These are phyloP conservation scores for Pulveroboletus sp. DNA, from an alignment of 768 basidiomycete species.

Conservation along the genomic window DNA sequence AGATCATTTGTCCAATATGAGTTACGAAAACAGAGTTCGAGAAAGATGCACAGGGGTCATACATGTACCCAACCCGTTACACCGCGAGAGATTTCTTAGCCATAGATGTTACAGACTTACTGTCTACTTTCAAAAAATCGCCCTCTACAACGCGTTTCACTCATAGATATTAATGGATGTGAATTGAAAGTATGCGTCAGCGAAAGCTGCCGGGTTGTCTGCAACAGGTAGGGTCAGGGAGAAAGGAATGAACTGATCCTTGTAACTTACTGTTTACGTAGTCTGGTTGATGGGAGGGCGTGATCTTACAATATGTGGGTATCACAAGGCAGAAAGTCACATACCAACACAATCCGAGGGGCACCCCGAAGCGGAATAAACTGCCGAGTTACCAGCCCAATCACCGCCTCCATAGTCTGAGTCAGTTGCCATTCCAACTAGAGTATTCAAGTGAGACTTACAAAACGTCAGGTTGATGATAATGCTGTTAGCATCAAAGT, in stretches of 20 bases:
- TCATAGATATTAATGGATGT: constrained; percentile 37
- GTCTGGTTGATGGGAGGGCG: constrained; percentile 10
- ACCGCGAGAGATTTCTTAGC: background rate
- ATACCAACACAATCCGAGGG: constrained; percentile 30
- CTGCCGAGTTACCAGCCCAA: constrained; percentile 26
- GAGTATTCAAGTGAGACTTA: constrained; percentile 5
- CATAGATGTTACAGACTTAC: background rate
- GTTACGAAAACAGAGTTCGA: too few species aligned
- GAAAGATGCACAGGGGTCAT: too few species aligned
- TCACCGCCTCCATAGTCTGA: constrained; percentile 23
- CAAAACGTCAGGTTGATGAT: constrained; percentile 35
- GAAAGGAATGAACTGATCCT: background rate
- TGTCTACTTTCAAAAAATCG: too few species aligned
- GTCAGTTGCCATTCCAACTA: background rate
- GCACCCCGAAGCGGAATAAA: constrained; percentile 30
- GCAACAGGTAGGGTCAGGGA: background rate
- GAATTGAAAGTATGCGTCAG: constrained; percentile 41
- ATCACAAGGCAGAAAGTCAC: background rate
- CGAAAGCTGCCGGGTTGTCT: constrained; percentile 40
- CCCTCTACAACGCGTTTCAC: background rate
- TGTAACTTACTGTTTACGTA: constrained; percentile 25
- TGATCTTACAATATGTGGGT: background rate
- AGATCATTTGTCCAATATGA: too few species aligned
- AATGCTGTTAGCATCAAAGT: constrained; percentile 32
- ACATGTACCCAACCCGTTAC: background rate